Conservation (phyloP, 208 protist genomes). For the Trypanosoma scelopori region DNA sequence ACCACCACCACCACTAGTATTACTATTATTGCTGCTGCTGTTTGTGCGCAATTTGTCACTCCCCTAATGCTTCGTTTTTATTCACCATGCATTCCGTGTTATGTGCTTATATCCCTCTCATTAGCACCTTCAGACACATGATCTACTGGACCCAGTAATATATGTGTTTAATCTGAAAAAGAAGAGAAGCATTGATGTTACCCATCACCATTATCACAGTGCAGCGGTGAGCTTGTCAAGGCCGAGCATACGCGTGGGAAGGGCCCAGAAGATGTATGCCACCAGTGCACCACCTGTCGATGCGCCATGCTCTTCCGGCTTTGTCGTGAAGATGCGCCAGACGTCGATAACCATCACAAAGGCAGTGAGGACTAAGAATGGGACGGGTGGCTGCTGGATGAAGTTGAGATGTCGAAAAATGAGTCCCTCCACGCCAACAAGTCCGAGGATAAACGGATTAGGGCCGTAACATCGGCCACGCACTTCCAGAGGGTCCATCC, state of each 20-base stretch:
- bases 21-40: no score
- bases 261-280: conserved; percentile 84
- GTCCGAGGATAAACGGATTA: conserved; percentile 87
- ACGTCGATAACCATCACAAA: conserved; percentile 90
- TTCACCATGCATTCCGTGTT: no score
- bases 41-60: no score
- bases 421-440: conserved; percentile 81
- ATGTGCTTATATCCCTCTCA: no score
- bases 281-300: conserved; percentile 84
- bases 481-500: conserved; percentile 82
- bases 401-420: conserved; percentile 92
- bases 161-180: background rate
- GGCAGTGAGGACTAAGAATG: conserved; percentile 85
- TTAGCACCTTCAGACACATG: no score
- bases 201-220: conserved; percentile 29
- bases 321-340: conserved; percentile 85
- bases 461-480: conserved; percentile 85
- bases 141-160: no score
- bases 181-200: background rate
- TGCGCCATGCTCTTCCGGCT: conserved; percentile 82
- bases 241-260: conserved; percentile 81
- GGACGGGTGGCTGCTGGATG: conserved; percentile 88
- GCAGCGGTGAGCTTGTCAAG: conserved; percentile 86
- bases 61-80: no score
- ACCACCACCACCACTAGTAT: no score